Conservation (phyloP, 768 basidiomycete genomes). For the Chalciporus piperatus region DNA sequence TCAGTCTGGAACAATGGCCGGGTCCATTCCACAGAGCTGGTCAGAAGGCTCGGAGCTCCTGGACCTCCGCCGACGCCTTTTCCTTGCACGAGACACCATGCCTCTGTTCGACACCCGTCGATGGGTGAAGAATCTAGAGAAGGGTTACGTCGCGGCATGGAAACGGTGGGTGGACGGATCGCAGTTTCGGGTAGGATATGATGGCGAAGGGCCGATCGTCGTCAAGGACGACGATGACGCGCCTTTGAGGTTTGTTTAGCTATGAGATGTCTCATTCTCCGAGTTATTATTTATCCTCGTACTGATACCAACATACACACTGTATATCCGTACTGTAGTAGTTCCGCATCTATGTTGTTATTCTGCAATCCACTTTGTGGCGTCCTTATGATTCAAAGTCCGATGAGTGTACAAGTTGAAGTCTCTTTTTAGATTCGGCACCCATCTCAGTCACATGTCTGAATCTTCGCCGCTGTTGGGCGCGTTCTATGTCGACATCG, state of each 20-base stretch:
- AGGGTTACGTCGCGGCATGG: slow-evolving; percentile 43
- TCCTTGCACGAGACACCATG: slow-evolving; percentile 38
- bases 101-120: slow-evolving; percentile 49
- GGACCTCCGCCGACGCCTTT: slow-evolving; percentile 40
- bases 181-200: slow-evolving; percentile 29
- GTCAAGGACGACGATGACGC: slow-evolving; percentile 30
- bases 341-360: neutral
- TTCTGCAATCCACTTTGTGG: neutral
- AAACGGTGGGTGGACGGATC: slow-evolving; percentile 46
- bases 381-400: no score
- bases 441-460: no score
- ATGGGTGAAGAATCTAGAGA: slow-evolving; percentile 49
- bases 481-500: no score
- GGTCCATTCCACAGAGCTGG: neutral
- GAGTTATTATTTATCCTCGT: neutral
- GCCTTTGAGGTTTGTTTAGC: slow-evolving; percentile 1
- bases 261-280: neutral
- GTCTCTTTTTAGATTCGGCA: no score
- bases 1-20: neutral
- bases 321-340: no score
- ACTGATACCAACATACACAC: no score
- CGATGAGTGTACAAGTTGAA: no score
- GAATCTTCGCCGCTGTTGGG: no score
- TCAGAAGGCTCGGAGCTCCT: slow-evolving; percentile 34
- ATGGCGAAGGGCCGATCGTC: slow-evolving; percentile 32